Percentiles rank a stretch among this genome's conserved stretches.
These are phyloP conservation scores for Stemphylium beticola DNA, from an alignment of 2,329 filamentous ascomycete species.

Conservation along the genomic window DNA sequence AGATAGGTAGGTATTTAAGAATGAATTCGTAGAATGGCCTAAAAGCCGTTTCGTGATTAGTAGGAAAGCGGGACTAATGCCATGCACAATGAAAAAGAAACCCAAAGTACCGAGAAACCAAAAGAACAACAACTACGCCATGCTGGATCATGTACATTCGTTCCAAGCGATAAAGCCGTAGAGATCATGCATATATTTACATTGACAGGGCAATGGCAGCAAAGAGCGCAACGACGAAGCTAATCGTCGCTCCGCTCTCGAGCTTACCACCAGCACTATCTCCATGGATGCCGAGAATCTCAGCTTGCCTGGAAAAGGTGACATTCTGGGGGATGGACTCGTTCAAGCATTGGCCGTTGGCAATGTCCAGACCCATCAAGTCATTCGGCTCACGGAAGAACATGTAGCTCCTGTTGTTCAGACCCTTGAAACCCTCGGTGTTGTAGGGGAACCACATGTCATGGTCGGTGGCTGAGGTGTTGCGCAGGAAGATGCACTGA, in stretches of 20 bases:
- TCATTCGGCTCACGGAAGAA: conserved; percentile 79
- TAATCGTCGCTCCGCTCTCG: conserved; percentile 37
- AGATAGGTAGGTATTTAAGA: neutral
- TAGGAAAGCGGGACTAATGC: neutral
- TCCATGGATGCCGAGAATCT: conserved; percentile 46
- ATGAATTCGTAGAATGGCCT: neutral
- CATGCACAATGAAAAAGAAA: neutral
- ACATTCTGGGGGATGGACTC: conserved; percentile 70
- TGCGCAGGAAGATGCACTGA: conserved; percentile 78
- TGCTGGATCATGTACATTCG: conserved; percentile 1
- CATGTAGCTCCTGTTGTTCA: conserved; percentile 75
- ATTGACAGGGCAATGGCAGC: conserved; percentile 35
- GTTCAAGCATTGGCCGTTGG: conserved; percentile 72
- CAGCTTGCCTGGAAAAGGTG: conserved; percentile 62
- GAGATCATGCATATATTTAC: conserved; percentile 14
- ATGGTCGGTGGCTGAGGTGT: conserved; percentile 72
- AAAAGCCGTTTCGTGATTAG: neutral
- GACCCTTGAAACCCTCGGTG: conserved; percentile 70
- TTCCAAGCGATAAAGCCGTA: neutral
- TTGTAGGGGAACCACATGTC: conserved; percentile 76
- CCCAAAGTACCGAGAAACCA: neutral
- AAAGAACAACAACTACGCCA: neutral
- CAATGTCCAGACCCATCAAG: conserved; percentile 68
- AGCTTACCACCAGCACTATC: conserved; percentile 30
- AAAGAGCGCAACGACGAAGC: conserved; percentile 43